phyloP scores from a whole-genome alignment of 495 filamentous ascomycete species.

The Achaetomiella virescens region DNA sequence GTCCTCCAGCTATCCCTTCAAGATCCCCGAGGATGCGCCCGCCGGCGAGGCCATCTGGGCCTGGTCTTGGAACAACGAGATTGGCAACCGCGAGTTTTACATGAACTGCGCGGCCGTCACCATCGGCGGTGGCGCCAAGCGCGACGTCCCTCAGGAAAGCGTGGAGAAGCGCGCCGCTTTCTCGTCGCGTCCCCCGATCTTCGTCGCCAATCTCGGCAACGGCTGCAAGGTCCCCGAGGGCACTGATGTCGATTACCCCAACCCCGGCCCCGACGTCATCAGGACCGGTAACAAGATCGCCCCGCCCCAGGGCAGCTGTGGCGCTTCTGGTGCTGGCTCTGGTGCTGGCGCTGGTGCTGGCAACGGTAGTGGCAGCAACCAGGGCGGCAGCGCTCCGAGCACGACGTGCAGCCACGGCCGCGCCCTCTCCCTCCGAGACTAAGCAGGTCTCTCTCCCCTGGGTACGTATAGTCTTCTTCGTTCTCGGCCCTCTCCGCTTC shows the following conservation, averaged over 20 bases:
- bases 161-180: slow-evolving; percentile 34
- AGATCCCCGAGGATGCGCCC: slow-evolving; percentile 55
- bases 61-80: slow-evolving; percentile 60
- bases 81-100: slow-evolving; percentile 65
- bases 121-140: slow-evolving; percentile 39
- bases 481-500: too few species aligned
- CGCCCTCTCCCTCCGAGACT: slow-evolving; percentile 1
- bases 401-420: slow-evolving; percentile 16
- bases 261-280: slow-evolving; percentile 61
- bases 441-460: slow-evolving; percentile 6
- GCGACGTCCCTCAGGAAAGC: slow-evolving; percentile 16
- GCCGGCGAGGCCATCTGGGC: slow-evolving; percentile 56
- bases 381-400: not conserved
- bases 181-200: slow-evolving; percentile 48
- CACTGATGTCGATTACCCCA: slow-evolving; percentile 58
- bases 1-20: slow-evolving; percentile 50
- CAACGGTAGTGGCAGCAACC: slow-evolving; percentile 1
- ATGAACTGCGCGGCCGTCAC: slow-evolving; percentile 59
- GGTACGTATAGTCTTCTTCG: slow-evolving; percentile 16
- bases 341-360: slow-evolving; percentile 8
- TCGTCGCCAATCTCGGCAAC: slow-evolving; percentile 53
- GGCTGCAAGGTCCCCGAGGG: slow-evolving; percentile 49
- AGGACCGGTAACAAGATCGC: slow-evolving; percentile 22
- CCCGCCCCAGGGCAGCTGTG: slow-evolving; percentile 23
- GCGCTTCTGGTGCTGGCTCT: slow-evolving; percentile 7